Evolutionary conservation across 495 filamentous ascomycete species (phyloP).

Genomic region (Aspergillus wentii): DNA sequence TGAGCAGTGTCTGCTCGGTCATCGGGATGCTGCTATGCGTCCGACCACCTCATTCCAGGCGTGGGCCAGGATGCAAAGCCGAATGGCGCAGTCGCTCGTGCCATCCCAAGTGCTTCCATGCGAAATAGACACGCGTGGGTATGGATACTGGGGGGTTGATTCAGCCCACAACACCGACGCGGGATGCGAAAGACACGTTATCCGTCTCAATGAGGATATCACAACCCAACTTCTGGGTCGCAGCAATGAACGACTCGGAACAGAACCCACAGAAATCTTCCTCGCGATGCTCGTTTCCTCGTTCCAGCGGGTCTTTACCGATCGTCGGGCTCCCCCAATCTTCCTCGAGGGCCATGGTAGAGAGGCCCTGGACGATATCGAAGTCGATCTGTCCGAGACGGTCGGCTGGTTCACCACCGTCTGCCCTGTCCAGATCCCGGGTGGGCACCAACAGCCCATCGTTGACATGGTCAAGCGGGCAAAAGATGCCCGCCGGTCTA

Average conservation of each 20-base stretch:
- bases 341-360: background rate
- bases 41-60: background rate
- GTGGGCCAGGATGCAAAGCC: too few species aligned
- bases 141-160: constrained; percentile 39
- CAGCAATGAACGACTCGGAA: background rate
- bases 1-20: constrained; percentile 40
- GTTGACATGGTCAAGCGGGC: constrained; percentile 11
- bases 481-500: constrained; percentile 19
- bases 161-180: constrained; percentile 22
- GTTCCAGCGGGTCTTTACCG: background rate
- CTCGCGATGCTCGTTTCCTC: background rate
- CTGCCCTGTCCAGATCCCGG: too few species aligned
- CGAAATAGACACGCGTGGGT: too few species aligned
- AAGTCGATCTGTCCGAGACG: constrained; percentile 31
- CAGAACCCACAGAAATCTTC: background rate
- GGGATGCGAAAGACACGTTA: constrained; percentile 14
- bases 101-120: too few species aligned
- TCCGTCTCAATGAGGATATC: constrained; percentile 20
- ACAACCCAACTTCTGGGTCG: background rate
- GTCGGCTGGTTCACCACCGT: constrained; percentile 48
- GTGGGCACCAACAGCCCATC: too few species aligned
- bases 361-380: background rate
- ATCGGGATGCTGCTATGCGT: constrained; percentile 29
- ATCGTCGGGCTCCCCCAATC: background rate
- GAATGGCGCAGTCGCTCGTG: too few species aligned